Evolutionary conservation across 148 eudicot species (phyloP).

Genomic region (Cornus kousa): DNA sequence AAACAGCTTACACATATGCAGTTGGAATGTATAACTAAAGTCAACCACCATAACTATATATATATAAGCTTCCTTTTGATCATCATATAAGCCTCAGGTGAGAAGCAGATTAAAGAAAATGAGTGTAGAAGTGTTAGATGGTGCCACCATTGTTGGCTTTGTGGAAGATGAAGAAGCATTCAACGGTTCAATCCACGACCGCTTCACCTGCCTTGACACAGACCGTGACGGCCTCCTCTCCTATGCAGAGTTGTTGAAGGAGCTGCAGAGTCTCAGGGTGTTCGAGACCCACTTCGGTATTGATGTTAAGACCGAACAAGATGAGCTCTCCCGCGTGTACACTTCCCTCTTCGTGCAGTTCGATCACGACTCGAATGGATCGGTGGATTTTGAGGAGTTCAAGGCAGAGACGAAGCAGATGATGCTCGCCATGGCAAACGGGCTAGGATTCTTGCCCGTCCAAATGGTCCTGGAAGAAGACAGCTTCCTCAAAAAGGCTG

Average conservation of each 20-base stretch:
- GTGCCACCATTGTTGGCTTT: conserved; percentile 6
- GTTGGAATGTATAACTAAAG: background rate
- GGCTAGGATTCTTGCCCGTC: conserved; percentile 23
- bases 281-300: conserved; percentile 21
- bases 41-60: background rate
- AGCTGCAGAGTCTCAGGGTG: conserved; percentile 22
- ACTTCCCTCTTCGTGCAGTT: conserved; percentile 12
- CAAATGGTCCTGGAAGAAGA: conserved; percentile 24
- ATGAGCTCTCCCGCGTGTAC: conserved; percentile 11
- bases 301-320: conserved; percentile 10
- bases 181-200: background rate
- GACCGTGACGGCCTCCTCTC: conserved; percentile 22
- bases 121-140: conserved; percentile 17
- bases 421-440: conserved; percentile 24
- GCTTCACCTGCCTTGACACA: conserved; percentile 15
- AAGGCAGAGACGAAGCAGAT: conserved; percentile 22
- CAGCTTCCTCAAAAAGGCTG: conserved; percentile 22
- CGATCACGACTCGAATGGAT: conserved; percentile 26
- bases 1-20: too few relatives aligned
- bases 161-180: conserved; percentile 18
- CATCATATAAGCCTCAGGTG: background rate
- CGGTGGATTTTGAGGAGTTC: conserved; percentile 25
- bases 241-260: conserved; percentile 22
- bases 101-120: background rate
- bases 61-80: too few relatives aligned